Conservation (phyloP, 441 rosid genomes). For the Aquilaria agallochum region DNA sequence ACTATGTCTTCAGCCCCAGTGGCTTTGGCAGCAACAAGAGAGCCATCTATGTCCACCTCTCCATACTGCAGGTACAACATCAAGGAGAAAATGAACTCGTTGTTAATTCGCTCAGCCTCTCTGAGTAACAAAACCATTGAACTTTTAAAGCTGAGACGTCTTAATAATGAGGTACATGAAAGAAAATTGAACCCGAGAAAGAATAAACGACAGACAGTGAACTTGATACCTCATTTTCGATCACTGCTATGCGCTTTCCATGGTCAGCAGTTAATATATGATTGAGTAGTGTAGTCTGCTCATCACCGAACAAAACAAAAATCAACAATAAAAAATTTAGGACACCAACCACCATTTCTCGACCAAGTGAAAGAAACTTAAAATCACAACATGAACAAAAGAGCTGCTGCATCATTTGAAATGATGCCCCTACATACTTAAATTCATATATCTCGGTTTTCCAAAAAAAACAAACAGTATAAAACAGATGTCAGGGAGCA, state of each 20-base stretch:
- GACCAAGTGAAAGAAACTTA: not conserved
- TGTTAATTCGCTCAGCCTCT: too few relatives aligned
- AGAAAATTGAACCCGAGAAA: not conserved
- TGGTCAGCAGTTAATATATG: conserved; percentile 90
- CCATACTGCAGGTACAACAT: conserved; percentile 53
- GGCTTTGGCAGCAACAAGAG: conserved; percentile 84
- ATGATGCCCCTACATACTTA: too few relatives aligned
- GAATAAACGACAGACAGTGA: not conserved
- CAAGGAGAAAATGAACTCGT: too few relatives aligned
- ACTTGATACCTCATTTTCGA: conserved; percentile 80
- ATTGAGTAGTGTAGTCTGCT: conserved; percentile 85
- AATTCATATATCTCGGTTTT: not conserved
- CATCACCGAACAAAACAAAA: conserved; percentile 13
- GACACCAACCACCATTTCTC: not conserved
- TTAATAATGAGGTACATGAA: too few relatives aligned
- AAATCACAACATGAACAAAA: too few relatives aligned
- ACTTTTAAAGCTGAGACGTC: too few relatives aligned
- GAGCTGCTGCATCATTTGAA: too few relatives aligned
- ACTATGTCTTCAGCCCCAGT: conserved; percentile 86
- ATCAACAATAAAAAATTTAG: too few relatives aligned
- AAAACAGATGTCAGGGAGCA: not conserved
- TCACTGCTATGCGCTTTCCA: conserved; percentile 94
- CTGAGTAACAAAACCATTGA: too few relatives aligned
- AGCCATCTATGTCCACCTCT: conserved; percentile 91
- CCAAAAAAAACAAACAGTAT: not conserved